A percentile compares a stretch with the other conserved stretches of the same genome.
Evolutionary conservation across 2,329 filamentous ascomycete species (phyloP).

Genomic region (Leptographium procerum): DNA sequence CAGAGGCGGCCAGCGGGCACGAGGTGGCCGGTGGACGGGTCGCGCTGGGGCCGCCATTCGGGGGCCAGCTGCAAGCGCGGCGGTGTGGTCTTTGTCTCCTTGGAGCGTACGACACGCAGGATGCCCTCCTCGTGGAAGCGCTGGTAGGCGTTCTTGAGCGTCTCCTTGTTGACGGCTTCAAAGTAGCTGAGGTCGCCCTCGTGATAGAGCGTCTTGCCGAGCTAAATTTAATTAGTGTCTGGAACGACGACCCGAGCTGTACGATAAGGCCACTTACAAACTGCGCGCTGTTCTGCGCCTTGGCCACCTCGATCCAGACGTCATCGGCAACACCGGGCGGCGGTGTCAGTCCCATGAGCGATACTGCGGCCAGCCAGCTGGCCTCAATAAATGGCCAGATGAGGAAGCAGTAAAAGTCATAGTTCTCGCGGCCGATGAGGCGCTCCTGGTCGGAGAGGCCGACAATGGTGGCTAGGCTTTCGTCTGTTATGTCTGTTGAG

Average conservation of each 20-base stretch:
- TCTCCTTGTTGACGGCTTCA: constrained; percentile 97
- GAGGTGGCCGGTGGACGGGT: constrained; percentile 48
- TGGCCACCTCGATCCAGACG: constrained; percentile 66
- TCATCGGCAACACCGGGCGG: constrained; percentile 48
- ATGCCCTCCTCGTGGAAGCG: constrained; percentile 89
- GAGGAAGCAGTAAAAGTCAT: constrained; percentile 96
- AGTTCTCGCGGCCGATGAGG: constrained; percentile 76
- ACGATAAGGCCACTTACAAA: too few relatives aligned
- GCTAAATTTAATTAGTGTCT: too few relatives aligned
- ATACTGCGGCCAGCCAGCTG: constrained; percentile 82
- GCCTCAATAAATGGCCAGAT: constrained; percentile 98
- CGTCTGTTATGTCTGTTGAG: constrained; percentile 3
- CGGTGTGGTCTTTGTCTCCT: constrained; percentile 44
- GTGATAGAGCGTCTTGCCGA: constrained; percentile 94
- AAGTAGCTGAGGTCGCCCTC: constrained; percentile 96
- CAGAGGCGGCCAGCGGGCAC: constrained; percentile 67
- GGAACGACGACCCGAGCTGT: too few relatives aligned
- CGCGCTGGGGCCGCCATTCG: constrained; percentile 63
- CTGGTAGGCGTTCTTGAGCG: constrained; percentile 82
- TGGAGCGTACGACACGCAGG: constrained; percentile 59
- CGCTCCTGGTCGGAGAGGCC: constrained; percentile 70
- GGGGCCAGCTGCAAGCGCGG: constrained; percentile 57
- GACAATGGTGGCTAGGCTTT: constrained; percentile 47
- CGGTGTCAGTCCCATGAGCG: constrained; percentile 75
- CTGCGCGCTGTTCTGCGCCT: constrained; percentile 72